Evolutionary conservation across 2,329 filamentous ascomycete species (phyloP).

Genomic region (Botrytis aclada): DNA sequence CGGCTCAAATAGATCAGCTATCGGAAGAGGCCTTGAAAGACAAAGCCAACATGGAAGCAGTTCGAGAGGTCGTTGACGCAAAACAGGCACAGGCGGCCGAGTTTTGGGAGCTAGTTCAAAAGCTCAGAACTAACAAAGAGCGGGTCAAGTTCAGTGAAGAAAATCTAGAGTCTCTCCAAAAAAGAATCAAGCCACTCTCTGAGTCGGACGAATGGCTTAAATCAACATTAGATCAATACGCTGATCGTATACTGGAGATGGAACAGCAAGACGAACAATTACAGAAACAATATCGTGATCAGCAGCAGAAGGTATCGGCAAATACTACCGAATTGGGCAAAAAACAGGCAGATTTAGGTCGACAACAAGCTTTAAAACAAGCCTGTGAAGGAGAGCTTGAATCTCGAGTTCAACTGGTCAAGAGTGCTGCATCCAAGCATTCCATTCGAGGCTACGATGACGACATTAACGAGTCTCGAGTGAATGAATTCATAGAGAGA

Average conservation of each 20-base stretch:
- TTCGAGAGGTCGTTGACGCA: slow-evolving; percentile 53
- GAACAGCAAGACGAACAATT: slow-evolving; percentile 60
- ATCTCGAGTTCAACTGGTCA: slow-evolving; percentile 69
- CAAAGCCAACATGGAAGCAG: slow-evolving; percentile 27
- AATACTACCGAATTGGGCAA: slow-evolving; percentile 48
- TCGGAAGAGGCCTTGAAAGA: slow-evolving; percentile 57
- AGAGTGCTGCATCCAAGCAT: slow-evolving; percentile 71
- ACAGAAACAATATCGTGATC: slow-evolving; percentile 61
- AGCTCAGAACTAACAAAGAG: slow-evolving; percentile 72
- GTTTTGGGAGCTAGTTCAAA: slow-evolving; percentile 70
- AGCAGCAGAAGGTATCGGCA: slow-evolving; percentile 51
- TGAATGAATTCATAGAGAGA: slow-evolving; percentile 73
- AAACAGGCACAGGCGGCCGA: slow-evolving; percentile 71
- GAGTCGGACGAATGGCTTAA: slow-evolving; percentile 77
- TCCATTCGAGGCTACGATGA: slow-evolving; percentile 82
- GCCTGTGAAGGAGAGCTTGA: slow-evolving; percentile 79
- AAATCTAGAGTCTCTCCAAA: slow-evolving; percentile 72
- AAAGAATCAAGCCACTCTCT: slow-evolving; percentile 67
- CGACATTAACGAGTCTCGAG: slow-evolving; percentile 69
- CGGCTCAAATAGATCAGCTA: slow-evolving; percentile 62
- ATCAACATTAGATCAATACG: slow-evolving; percentile 70
- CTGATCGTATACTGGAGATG: slow-evolving; percentile 67
- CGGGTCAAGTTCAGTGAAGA: slow-evolving; percentile 67
- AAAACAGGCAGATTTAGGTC: slow-evolving; percentile 67
- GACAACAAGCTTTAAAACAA: slow-evolving; percentile 79